A percentile compares a stretch with the other conserved stretches of the same genome.
phyloP scores from a whole-genome alignment of 2,329 filamentous ascomycete genomes.

The Penicillium expansum region DNA sequence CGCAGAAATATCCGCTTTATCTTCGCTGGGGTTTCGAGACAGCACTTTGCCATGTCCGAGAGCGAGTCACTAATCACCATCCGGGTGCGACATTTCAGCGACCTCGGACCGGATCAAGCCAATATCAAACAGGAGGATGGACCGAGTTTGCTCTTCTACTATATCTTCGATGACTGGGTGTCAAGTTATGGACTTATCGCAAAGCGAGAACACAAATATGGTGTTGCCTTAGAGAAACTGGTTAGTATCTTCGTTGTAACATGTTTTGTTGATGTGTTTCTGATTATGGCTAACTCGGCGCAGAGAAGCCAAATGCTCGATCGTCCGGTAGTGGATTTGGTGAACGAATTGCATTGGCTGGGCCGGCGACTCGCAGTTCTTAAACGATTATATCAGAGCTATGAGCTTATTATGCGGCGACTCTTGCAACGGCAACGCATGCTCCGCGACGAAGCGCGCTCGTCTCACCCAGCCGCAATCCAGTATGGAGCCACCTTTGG shows the following conservation, averaged over 20 bases:
- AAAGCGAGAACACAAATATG: slow-evolving; percentile 54
- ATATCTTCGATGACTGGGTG: slow-evolving; percentile 66
- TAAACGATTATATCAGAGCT: slow-evolving; percentile 61
- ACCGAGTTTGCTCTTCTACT: slow-evolving; percentile 63
- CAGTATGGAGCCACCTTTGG: slow-evolving; percentile 22
- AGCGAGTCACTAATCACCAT: slow-evolving; percentile 52
- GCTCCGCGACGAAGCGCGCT: slow-evolving; percentile 37
- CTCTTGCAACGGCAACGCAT: slow-evolving; percentile 53
- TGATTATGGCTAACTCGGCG: slow-evolving; percentile 8
- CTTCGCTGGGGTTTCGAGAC: slow-evolving; percentile 59
- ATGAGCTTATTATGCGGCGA: slow-evolving; percentile 61
- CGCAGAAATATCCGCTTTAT: slow-evolving; percentile 61
- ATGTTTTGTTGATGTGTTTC: not conserved
- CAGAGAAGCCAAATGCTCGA: slow-evolving; percentile 57
- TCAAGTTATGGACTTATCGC: slow-evolving; percentile 61
- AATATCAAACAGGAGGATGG: slow-evolving; percentile 50
- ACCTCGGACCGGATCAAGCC: slow-evolving; percentile 31
- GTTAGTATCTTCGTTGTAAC: slow-evolving; percentile 32
- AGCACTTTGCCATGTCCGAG: slow-evolving; percentile 47
- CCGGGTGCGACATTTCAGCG: slow-evolving; percentile 40
- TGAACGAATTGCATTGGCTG: slow-evolving; percentile 57
- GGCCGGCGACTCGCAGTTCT: slow-evolving; percentile 61
- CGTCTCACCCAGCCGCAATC: slow-evolving; percentile 16
- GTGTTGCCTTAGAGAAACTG: slow-evolving; percentile 49
- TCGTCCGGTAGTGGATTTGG: slow-evolving; percentile 45